These are phyloP conservation scores for Trichoderma hamatum DNA, from an alignment of 2,329 filamentous ascomycete genomes.

Conservation along the genomic window DNA sequence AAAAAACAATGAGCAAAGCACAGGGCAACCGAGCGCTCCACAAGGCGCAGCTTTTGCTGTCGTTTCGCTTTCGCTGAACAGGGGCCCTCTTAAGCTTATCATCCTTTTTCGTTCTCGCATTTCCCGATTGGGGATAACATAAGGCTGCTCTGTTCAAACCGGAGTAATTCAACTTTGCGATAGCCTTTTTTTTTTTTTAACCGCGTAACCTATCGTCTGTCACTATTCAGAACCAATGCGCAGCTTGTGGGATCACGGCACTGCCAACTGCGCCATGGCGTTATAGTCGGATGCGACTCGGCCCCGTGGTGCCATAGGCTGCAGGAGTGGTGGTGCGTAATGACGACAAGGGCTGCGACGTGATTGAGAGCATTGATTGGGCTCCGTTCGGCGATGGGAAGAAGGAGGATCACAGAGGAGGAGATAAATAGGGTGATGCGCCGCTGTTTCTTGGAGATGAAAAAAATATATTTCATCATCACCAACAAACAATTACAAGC, in stretches of 20 bases:
- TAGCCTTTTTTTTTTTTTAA: background rate
- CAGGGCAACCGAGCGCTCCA: constrained; percentile 4
- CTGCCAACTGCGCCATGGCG: background rate
- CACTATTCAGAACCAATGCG: background rate
- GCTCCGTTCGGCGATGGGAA: background rate
- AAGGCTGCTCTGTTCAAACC: background rate
- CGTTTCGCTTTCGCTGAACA: too few relatives aligned
- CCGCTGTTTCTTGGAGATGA: background rate
- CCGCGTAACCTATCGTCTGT: background rate
- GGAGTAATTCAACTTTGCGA: background rate
- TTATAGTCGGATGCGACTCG: background rate
- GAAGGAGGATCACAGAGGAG: background rate
- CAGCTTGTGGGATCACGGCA: background rate
- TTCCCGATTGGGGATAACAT: background rate
- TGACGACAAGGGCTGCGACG: constrained; percentile 1
- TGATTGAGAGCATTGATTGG: background rate
- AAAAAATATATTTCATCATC: constrained; percentile 1
- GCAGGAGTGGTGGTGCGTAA: background rate
- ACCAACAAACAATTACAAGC: background rate
- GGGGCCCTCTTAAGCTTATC: constrained; percentile 5
- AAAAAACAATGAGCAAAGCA: background rate
- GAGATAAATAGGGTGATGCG: constrained; percentile 12
- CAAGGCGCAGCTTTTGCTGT: background rate
- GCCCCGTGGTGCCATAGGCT: background rate
- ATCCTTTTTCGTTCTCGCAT: constrained; percentile 6